These are phyloP conservation scores for Akanthomyces lecanii DNA, from an alignment of 2,329 filamentous ascomycete genomes.

Conservation along the genomic window DNA sequence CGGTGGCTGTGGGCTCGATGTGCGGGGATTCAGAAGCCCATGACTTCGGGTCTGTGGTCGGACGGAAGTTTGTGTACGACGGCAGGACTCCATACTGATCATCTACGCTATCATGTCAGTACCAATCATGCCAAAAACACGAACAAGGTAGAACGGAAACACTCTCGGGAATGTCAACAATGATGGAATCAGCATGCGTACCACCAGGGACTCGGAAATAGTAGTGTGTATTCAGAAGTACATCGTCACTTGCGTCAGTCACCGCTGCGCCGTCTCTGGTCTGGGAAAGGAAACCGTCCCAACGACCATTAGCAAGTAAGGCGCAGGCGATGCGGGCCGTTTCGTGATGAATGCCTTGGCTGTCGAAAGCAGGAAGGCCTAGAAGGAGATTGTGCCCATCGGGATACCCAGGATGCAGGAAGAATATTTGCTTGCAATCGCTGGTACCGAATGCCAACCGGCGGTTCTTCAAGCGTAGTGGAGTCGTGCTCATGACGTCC, in stretches of 20 bases:
- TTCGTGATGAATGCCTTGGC: constrained; percentile 15
- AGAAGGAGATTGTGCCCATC: constrained; percentile 13
- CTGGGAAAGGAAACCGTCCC: constrained; percentile 15
- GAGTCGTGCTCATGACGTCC: background rate
- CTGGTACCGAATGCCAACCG: background rate
- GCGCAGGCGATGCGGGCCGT: constrained; percentile 17
- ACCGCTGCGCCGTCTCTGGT: constrained; percentile 7
- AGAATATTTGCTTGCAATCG: background rate
- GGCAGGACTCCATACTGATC: constrained; percentile 14
- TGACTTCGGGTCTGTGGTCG: background rate
- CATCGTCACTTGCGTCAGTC: background rate
- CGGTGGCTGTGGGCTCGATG: constrained; percentile 8
- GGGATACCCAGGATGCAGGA: constrained; percentile 17
- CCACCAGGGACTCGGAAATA: background rate
- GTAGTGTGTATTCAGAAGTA: background rate
- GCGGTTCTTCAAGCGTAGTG: background rate
- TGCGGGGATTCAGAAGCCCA: background rate
- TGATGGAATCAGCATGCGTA: background rate
- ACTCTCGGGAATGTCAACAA: background rate
- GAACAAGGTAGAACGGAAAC: background rate
- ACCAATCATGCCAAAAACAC: background rate
- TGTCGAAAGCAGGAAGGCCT: constrained; percentile 15
- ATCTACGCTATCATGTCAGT: constrained; percentile 7
- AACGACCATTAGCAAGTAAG: constrained; percentile 14
- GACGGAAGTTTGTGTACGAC: constrained; percentile 1